phyloP scores from a whole-genome alignment of 164 flowering plant genomes.

The Cinnamomum micranthum region DNA sequence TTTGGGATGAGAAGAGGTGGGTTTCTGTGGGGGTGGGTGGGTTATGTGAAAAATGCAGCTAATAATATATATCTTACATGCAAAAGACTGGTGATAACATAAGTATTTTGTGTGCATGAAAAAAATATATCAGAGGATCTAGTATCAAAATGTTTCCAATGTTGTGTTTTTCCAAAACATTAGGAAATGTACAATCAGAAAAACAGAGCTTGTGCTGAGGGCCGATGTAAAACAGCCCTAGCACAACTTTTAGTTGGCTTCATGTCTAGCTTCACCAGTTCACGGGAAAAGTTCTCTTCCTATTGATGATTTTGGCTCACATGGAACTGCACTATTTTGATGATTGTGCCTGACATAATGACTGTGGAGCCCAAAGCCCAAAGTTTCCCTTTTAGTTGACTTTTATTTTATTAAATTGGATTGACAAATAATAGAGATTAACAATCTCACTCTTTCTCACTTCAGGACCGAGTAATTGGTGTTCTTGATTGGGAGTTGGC shows the following conservation, averaged over 20 bases:
- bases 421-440: conserved; percentile 5
- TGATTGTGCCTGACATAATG: too few relatives aligned
- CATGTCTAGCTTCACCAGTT: background rate
- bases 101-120: background rate
- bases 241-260: background rate
- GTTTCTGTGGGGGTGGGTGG: too few relatives aligned
- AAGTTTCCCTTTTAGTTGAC: background rate
- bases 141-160: background rate
- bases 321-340: background rate
- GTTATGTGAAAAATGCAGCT: too few relatives aligned
- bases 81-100: background rate
- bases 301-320: background rate
- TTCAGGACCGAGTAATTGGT: conserved; percentile 97
- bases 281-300: background rate
- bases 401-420: background rate
- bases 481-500: conserved; percentile 99
- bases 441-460: conserved; percentile 9
- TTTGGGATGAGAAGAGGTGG: too few relatives aligned
- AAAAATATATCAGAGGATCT: background rate
- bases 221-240: background rate
- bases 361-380: background rate
- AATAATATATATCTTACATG: background rate
- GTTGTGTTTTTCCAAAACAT: background rate
- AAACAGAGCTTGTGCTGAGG: background rate
- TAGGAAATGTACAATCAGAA: background rate